Conservation (phyloP, 208 protist genomes). For the Endotrypanum monterogeii region DNA sequence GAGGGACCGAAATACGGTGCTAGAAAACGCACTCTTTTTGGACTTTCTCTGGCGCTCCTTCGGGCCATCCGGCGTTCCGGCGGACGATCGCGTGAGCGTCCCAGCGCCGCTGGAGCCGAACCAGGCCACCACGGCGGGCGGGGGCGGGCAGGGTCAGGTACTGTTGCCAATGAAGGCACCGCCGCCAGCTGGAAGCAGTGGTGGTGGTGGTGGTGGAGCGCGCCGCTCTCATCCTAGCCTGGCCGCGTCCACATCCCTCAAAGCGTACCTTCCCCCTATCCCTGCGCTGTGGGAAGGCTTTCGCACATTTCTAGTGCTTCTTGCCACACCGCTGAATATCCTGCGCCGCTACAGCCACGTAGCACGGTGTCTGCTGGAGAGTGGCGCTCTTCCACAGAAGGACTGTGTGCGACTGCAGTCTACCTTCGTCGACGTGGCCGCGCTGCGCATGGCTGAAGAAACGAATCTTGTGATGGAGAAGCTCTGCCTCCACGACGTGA, state of each 20-base stretch:
- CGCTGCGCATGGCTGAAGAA: constrained; percentile 53
- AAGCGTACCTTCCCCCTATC: constrained; percentile 43
- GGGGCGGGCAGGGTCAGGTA: not conserved
- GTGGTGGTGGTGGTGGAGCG: not conserved
- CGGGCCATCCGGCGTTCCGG: constrained; percentile 42
- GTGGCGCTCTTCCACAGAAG: constrained; percentile 36
- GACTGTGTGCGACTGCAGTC: constrained; percentile 42
- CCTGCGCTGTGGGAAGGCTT: constrained; percentile 68
- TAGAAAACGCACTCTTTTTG: constrained; percentile 44
- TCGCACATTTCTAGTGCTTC: constrained; percentile 64
- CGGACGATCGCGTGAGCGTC: constrained; percentile 41
- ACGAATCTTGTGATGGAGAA: constrained; percentile 61
- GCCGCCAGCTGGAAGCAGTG: too few relatives aligned
- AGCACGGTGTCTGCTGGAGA: constrained; percentile 66
- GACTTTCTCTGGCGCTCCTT: constrained; percentile 62
- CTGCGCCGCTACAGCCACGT: constrained; percentile 77
- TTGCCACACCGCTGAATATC: constrained; percentile 66
- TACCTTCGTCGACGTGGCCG: constrained; percentile 53
- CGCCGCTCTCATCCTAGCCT: not conserved
- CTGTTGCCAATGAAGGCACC: not conserved
- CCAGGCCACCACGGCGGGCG: constrained; percentile 1
- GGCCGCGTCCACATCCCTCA: not conserved
- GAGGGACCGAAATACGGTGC: constrained; percentile 25
- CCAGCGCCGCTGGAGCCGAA: constrained; percentile 33
- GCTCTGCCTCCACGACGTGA: constrained; percentile 55